Evolutionary conservation across 1,139 yeast genomes (phyloP).

Genomic region (Yamadazyma taylorii): DNA sequence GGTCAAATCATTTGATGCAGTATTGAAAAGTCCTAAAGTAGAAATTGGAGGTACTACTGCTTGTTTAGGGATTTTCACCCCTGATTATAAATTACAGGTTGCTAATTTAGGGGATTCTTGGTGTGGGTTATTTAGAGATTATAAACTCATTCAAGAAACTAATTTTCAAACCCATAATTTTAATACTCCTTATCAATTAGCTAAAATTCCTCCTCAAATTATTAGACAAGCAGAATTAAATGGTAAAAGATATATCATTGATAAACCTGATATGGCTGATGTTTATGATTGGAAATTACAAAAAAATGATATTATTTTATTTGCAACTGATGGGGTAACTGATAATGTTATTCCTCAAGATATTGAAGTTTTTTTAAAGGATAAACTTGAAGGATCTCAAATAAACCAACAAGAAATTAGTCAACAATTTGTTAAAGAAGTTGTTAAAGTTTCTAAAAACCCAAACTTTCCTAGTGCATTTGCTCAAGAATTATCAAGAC

Average conservation of each 20-base stretch:
- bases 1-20: slow-evolving; percentile 51
- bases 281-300: slow-evolving; percentile 51
- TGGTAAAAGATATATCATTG: slow-evolving; percentile 62
- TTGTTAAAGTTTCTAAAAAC: slow-evolving; percentile 70
- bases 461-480: slow-evolving; percentile 80
- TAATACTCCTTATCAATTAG: slow-evolving; percentile 89
- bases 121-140: slow-evolving; percentile 79
- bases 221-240: slow-evolving; percentile 53
- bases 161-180: slow-evolving; percentile 82
- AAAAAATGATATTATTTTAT: slow-evolving; percentile 71
- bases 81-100: slow-evolving; percentile 52
- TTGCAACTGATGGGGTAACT: slow-evolving; percentile 92
- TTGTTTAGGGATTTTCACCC: slow-evolving; percentile 72
- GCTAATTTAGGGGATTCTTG: slow-evolving; percentile 95
- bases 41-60: slow-evolving; percentile 97
- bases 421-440: slow-evolving; percentile 62
- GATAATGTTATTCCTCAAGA: slow-evolving; percentile 81
- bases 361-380: slow-evolving; percentile 60
- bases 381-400: slow-evolving; percentile 30
- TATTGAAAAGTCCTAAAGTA: slow-evolving; percentile 57
- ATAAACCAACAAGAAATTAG: slow-evolving; percentile 39
- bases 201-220: slow-evolving; percentile 73
- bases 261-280: slow-evolving; percentile 53
- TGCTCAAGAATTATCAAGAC: slow-evolving; percentile 71
- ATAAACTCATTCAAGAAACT: slow-evolving; percentile 64